phyloP scores from a whole-genome alignment of 177 flowering plant species.

The Tripterygium wilfordii region DNA sequence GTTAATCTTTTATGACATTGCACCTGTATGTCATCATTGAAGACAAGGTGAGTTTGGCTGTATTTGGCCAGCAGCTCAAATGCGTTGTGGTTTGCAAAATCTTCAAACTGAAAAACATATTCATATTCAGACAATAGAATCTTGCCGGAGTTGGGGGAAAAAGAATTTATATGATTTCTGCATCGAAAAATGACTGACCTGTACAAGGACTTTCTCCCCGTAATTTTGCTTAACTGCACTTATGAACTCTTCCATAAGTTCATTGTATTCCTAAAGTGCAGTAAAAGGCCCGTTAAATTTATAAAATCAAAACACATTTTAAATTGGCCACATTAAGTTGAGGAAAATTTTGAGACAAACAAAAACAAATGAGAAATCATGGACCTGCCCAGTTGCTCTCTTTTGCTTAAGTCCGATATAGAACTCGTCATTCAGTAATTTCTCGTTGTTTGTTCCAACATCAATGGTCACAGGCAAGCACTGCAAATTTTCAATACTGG shows the following conservation, averaged over 20 bases:
- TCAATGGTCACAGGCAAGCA: constrained; percentile 87
- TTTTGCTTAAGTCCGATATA: constrained; percentile 75
- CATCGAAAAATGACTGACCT: constrained; percentile 29
- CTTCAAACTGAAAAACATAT: constrained; percentile 59
- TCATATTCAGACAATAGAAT: background rate
- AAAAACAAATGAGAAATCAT: too few relatives aligned
- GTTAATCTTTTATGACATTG: background rate
- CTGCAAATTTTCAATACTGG: constrained; percentile 25
- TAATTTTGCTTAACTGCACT: too few relatives aligned
- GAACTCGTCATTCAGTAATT: constrained; percentile 63
- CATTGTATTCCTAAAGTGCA: constrained; percentile 58
- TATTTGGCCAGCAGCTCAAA: constrained; percentile 69
- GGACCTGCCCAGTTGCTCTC: constrained; percentile 77
- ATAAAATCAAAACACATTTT: too few relatives aligned
- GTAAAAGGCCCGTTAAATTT: too few relatives aligned
- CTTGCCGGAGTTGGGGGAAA: too few relatives aligned
- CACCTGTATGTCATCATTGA: constrained; percentile 92
- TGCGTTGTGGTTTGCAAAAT: constrained; percentile 91
- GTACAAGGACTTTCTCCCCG: constrained; percentile 82
- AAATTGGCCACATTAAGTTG: too few relatives aligned
- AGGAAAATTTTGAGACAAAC: background rate
- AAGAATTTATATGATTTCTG: too few relatives aligned
- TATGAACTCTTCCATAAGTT: constrained; percentile 78
- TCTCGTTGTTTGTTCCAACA: constrained; percentile 83
- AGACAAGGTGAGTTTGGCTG: constrained; percentile 68